Evolutionary conservation across 2,329 filamentous ascomycete species (phyloP).

Genomic region (Phaeosphaeriaceae sp.): DNA sequence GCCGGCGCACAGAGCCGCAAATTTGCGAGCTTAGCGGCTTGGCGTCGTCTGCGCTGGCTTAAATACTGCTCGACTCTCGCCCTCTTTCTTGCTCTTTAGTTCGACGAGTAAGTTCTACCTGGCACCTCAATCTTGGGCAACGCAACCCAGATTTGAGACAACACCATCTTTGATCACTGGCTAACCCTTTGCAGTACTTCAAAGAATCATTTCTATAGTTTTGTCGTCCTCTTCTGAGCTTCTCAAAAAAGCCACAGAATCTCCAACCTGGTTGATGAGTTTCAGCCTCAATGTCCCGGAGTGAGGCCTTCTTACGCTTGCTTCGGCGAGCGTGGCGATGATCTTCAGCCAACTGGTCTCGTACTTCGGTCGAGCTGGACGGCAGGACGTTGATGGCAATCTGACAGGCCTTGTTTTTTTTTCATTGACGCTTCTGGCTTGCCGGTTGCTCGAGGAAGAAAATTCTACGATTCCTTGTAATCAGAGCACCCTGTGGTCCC

Average conservation of each 20-base stretch:
- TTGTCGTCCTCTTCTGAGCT: conserved; percentile 91
- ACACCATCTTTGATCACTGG: not conserved
- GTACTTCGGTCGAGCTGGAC: conserved; percentile 77
- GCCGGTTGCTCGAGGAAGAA: conserved; percentile 44
- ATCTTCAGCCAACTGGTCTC: conserved; percentile 81
- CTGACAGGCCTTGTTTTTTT: conserved; percentile 72
- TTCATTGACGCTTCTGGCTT: conserved; percentile 44
- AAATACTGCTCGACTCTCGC: not conserved
- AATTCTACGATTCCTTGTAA: no score
- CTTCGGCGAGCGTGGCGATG: conserved; percentile 92
- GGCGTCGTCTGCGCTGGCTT: not conserved
- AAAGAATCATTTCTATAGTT: conserved; percentile 81
- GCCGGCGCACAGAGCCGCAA: conserved; percentile 3
- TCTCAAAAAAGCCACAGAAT: conserved; percentile 89
- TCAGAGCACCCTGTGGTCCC: no score
- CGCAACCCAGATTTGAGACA: not conserved
- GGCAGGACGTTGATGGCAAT: conserved; percentile 84
- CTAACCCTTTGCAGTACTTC: not conserved
- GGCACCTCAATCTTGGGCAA: not conserved
- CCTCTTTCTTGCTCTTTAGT: not conserved
- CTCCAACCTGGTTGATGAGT: conserved; percentile 91
- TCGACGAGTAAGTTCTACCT: not conserved
- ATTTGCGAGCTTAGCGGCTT: conserved; percentile 1
- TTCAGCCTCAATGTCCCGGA: conserved; percentile 84
- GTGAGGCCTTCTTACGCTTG: conserved; percentile 73